Evolutionary conservation across 306 rosid genomes (phyloP).

Genomic region (Cucurbita ficifolia): DNA sequence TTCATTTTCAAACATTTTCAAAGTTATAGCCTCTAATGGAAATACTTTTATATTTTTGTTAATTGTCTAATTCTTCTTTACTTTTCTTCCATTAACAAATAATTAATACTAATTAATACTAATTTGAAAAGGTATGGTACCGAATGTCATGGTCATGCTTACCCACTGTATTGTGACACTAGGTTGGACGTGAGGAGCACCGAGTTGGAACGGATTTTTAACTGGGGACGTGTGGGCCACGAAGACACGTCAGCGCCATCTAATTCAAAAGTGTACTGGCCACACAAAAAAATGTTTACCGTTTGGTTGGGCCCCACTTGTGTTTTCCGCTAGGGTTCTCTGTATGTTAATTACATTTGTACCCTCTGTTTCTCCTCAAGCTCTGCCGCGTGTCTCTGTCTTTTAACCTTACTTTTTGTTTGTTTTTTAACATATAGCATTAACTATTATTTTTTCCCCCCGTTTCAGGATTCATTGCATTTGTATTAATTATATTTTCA

Average conservation of each 20-base stretch:
- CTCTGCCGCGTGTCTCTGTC: background rate
- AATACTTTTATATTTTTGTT: too few species aligned
- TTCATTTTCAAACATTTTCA: too few species aligned
- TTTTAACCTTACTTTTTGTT: background rate
- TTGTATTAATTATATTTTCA: background rate
- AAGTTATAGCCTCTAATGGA: too few species aligned
- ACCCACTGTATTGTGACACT: background rate
- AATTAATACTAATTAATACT: too few species aligned
- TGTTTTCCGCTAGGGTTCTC: background rate
- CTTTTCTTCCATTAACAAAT: too few species aligned
- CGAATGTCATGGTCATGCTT: too few species aligned
- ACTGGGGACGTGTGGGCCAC: background rate
- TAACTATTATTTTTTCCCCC: background rate
- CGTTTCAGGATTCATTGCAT: background rate
- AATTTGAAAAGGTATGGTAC: too few species aligned
- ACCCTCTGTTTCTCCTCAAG: background rate
- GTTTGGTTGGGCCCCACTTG: background rate
- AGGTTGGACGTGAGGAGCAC: background rate
- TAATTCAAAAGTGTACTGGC: background rate
- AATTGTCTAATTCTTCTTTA: too few species aligned
- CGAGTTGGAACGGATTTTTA: background rate
- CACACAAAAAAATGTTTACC: background rate
- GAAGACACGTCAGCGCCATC: slow-evolving; percentile 1
- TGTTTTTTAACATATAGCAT: background rate
- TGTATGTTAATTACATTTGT: background rate